Evolutionary conservation across 2,329 filamentous ascomycete genomes (phyloP).

Genomic region (Pochonia chlamydosporia): DNA sequence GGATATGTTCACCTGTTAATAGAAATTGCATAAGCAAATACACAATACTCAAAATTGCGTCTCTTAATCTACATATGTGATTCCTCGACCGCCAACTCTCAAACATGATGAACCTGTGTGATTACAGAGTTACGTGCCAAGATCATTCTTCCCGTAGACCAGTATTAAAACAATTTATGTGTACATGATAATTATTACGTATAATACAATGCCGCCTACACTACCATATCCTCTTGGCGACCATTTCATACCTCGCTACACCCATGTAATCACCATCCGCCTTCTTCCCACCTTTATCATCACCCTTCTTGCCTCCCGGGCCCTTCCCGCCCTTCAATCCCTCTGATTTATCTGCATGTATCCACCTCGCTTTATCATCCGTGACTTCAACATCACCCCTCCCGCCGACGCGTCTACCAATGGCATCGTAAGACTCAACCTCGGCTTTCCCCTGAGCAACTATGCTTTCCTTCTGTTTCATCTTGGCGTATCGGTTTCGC

Average conservation of each 20-base stretch:
- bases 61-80: no score
- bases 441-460: conserved; percentile 40
- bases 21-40: neutral
- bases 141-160: no score
- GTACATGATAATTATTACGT: neutral
- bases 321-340: conserved; percentile 50
- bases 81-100: no score
- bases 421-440: conserved; percentile 56
- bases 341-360: conserved; percentile 80
- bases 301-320: conserved; percentile 50
- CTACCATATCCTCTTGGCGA: conserved; percentile 93
- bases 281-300: conserved; percentile 43
- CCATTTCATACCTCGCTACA: conserved; percentile 86
- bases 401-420: conserved; percentile 70
- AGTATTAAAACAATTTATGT: no score
- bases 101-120: no score
- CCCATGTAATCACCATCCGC: conserved; percentile 47
- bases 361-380: conserved; percentile 78
- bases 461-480: conserved; percentile 65
- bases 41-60: neutral
- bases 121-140: no score
- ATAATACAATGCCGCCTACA: neutral
- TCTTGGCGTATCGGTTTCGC: conserved; percentile 69
- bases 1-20: neutral
- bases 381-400: conserved; percentile 84